Evolutionary conservation across 148 eudicot species (phyloP).

Genomic region (Chenopodium formosanum): DNA sequence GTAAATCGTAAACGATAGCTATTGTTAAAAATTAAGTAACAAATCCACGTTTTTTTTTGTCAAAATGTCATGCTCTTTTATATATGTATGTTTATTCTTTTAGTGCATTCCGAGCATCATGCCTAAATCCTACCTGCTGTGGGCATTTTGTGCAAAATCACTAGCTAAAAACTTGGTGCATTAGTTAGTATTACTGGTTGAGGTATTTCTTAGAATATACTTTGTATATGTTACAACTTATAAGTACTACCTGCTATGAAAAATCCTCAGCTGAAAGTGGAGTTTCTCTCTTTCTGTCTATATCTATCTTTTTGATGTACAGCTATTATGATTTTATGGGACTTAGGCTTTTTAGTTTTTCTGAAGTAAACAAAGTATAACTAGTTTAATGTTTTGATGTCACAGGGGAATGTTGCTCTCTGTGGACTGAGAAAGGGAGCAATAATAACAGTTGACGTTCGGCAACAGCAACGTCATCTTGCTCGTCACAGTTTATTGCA

Average conservation of each 20-base stretch:
- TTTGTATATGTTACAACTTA: not conserved
- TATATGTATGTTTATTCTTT: no score
- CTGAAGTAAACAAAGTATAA: not conserved
- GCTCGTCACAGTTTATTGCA: conserved; percentile 38
- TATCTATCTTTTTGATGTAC: not conserved
- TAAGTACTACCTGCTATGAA: not conserved
- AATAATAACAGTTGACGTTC: conserved; percentile 63
- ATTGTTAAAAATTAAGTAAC: no score
- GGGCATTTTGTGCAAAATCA: not conserved
- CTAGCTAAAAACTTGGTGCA: not conserved
- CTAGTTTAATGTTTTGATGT: conserved; percentile 19
- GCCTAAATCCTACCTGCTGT: not conserved
- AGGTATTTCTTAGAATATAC: not conserved
- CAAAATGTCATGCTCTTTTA: no score
- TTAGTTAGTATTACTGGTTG: not conserved
- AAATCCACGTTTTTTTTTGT: no score
- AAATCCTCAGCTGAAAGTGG: not conserved
- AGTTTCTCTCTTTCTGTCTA: not conserved
- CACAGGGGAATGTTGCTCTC: conserved; percentile 51
- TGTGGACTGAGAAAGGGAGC: conserved; percentile 86
- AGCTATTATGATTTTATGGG: not conserved
- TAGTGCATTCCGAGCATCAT: no score
- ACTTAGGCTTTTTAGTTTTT: not conserved
- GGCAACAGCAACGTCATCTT: conserved; percentile 49
- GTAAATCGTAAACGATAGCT: no score